Base-by-base conservation (phyloP, 495 filamentous ascomycete species). In the Letharia lupina region DNA sequence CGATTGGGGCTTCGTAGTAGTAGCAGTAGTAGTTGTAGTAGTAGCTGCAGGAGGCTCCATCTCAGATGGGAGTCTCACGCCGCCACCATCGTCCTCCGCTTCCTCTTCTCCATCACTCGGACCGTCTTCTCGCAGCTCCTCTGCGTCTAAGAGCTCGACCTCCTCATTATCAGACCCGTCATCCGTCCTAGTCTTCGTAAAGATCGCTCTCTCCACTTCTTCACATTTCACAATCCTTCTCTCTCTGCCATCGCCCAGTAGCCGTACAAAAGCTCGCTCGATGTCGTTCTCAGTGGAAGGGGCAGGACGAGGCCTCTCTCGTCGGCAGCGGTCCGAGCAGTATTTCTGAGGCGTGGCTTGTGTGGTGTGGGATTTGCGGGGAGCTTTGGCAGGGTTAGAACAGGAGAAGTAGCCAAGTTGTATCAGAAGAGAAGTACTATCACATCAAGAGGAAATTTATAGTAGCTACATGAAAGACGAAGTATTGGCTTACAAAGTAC, bases 41-140 rank as follows among this genome's bases (percentile, higher is more conserved):
- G n/a, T 20, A 37, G 62, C n/a, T 18, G 39, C 3, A 39, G 37
- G 18, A n/a, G 35, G n/a, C 23, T 40, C 40, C 42, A 52, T 42
- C 40, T 56, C 10, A 16, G 44, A 35, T n/a, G 61, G 35, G 0
- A 67, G 39, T 13, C 50, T 44, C 16, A 61, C 63, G 33, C 63
- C 69, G 0, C 39, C 66, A 0, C 63, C 67, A n/a, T 60, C 66
- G 4, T 45, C 66, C 5, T 52, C 57, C 67, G 66, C 11, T 68
- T 72, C 23, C 71, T 59, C 67, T 76, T 78, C 72, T 75, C 76
- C 61, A 69, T 73, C 3, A 72, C 67, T 4, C 74, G 73, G 42
- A 67, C 59, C 44, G 0, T 31, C 64, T 33, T 16, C 66, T 23
- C 15, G 23, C 1, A 13, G 40, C 64, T 63, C 16, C 68, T 71